Evolutionary conservation across 176 grass and related monocot genomes (phyloP).

Genomic region (Oryza punctata): DNA sequence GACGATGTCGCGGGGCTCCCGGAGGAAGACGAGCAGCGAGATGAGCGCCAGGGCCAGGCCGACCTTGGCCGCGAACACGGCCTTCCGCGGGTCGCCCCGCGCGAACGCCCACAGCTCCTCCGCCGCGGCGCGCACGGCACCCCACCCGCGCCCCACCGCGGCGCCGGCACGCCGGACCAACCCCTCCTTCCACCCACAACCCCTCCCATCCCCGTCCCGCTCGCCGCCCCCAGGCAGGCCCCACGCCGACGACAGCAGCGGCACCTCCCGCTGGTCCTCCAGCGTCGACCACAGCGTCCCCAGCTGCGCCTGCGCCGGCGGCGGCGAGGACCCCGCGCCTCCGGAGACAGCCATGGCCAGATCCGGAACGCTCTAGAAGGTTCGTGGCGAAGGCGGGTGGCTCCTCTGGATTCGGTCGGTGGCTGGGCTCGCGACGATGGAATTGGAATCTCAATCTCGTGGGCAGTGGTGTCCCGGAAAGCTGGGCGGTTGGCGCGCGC

Average conservation of each 20-base stretch:
- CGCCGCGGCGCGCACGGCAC: not conserved
- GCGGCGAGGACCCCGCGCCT: not conserved
- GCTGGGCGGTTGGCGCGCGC: no score
- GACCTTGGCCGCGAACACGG: conserved; percentile 73
- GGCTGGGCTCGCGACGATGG: no score
- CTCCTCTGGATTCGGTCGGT: no score
- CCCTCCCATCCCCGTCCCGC: not conserved
- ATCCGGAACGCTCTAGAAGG: no score
- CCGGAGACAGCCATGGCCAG: not conserved
- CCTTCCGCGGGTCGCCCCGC: conserved; percentile 66
- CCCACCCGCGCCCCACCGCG: conserved; percentile 21
- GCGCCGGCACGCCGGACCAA: conserved; percentile 18
- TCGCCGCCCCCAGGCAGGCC: conserved; percentile 13
- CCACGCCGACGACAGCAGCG: conserved; percentile 48
- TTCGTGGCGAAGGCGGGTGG: no score
- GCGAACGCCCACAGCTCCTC: conserved; percentile 59
- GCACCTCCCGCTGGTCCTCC: conserved; percentile 52
- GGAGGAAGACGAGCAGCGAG: conserved; percentile 78
- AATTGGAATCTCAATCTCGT: no score
- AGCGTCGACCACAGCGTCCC: conserved; percentile 55
- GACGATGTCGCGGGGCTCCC: conserved; percentile 64
- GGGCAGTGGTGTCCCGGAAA: no score
- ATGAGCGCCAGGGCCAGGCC: conserved; percentile 67
- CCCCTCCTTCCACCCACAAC: not conserved
- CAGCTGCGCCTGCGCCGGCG: conserved; percentile 2